These are phyloP conservation scores for Penicillium dipodomyicola DNA, from an alignment of 495 filamentous ascomycete genomes.

Conservation along the genomic window DNA sequence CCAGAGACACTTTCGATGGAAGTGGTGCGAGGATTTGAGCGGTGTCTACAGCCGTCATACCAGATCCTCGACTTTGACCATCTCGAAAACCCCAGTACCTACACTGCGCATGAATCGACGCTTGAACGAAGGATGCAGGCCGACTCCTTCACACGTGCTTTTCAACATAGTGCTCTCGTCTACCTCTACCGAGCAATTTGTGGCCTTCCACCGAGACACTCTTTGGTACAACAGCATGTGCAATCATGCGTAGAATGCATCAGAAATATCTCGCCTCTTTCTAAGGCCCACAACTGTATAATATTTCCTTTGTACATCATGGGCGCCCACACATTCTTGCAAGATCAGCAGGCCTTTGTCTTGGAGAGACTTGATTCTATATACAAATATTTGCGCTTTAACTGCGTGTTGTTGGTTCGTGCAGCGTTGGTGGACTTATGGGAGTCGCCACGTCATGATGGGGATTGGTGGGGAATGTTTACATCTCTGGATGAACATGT, in stretches of 20 bases:
- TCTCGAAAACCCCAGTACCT: slow-evolving; percentile 10
- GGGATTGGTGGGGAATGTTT: slow-evolving; percentile 20
- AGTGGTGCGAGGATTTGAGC: slow-evolving; percentile 15
- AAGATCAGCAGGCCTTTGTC: slow-evolving; percentile 15
- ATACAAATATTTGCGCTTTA: slow-evolving; percentile 16
- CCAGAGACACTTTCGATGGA: slow-evolving; percentile 11
- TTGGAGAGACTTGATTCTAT: slow-evolving; percentile 18
- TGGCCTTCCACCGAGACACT: slow-evolving; percentile 18
- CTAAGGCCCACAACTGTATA: slow-evolving; percentile 22
- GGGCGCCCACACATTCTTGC: slow-evolving; percentile 19
- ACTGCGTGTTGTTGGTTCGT: slow-evolving; percentile 17
- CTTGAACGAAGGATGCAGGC: slow-evolving; percentile 16
- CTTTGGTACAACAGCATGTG: slow-evolving; percentile 22
- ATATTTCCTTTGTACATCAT: slow-evolving; percentile 23
- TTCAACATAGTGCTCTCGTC: slow-evolving; percentile 22
- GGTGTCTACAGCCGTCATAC: slow-evolving; percentile 14
- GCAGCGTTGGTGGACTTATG: slow-evolving; percentile 15
- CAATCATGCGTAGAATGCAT: slow-evolving; percentile 18
- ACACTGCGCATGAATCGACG: slow-evolving; percentile 5
- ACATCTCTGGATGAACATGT: slow-evolving; percentile 17
- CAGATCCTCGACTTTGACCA: slow-evolving; percentile 12
- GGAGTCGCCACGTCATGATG: slow-evolving; percentile 14
- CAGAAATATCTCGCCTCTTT: slow-evolving; percentile 14
- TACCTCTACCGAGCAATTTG: slow-evolving; percentile 24
- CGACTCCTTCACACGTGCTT: slow-evolving; percentile 18